A percentile compares a stretch with the other conserved stretches of the same genome.
phyloP scores from a whole-genome alignment of 2,329 filamentous ascomycete species.

The Ascocoryne sarcoides region DNA sequence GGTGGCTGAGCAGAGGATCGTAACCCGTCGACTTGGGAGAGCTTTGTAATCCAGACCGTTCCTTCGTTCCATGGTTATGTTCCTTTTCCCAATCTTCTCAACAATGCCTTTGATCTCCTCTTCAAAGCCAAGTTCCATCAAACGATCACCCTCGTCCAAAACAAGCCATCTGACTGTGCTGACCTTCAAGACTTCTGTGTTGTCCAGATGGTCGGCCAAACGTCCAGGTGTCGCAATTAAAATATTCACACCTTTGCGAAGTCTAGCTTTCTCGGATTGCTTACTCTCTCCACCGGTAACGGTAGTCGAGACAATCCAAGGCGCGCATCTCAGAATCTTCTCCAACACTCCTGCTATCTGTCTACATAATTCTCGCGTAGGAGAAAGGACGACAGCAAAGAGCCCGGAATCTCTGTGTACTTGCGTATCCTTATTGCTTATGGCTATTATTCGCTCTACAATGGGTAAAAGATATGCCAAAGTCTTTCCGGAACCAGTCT shows the following conservation, averaged over 20 bases:
- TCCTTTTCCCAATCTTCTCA: slow-evolving; percentile 60
- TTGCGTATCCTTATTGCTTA: slow-evolving; percentile 49
- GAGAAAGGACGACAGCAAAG: slow-evolving; percentile 89
- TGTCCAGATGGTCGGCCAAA: slow-evolving; percentile 82
- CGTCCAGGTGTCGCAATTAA: slow-evolving; percentile 90
- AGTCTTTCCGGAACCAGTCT: slow-evolving; percentile 97
- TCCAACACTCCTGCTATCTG: slow-evolving; percentile 87
- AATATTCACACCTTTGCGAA: slow-evolving; percentile 92
- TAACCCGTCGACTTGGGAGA: slow-evolving; percentile 69
- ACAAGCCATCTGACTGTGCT: slow-evolving; percentile 89
- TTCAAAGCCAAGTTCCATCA: slow-evolving; percentile 98
- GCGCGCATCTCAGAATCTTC: slow-evolving; percentile 75
- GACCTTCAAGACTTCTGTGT: slow-evolving; percentile 82
- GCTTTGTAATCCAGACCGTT: slow-evolving; percentile 48
- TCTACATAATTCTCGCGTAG: slow-evolving; percentile 87
- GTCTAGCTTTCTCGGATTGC: slow-evolving; percentile 79
- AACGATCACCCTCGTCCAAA: slow-evolving; percentile 89
- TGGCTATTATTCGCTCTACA: slow-evolving; percentile 74
- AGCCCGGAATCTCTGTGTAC: slow-evolving; percentile 80
- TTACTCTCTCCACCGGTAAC: slow-evolving; percentile 64
- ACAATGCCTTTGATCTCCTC: slow-evolving; percentile 87
- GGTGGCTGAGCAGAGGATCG: slow-evolving; percentile 89
- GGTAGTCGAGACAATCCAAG: slow-evolving; percentile 89
- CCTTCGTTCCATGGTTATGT: slow-evolving; percentile 48
- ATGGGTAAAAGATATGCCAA: slow-evolving; percentile 91